These are phyloP conservation scores for Tolypocladium pustulatum DNA, from an alignment of 2,329 filamentous ascomycete genomes.

Conservation along the genomic window DNA sequence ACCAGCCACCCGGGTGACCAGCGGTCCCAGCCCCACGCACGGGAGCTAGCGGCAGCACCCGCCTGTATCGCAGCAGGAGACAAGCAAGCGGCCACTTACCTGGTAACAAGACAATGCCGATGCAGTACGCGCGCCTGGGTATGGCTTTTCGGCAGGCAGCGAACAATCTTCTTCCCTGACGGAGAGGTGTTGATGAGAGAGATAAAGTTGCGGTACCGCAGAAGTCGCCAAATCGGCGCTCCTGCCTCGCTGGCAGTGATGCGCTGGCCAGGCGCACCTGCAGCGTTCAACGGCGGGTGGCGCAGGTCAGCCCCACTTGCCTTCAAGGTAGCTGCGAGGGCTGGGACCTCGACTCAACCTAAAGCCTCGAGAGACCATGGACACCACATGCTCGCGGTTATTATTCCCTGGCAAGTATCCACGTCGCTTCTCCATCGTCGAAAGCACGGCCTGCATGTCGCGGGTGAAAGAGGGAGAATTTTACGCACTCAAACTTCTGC, in stretches of 20 bases:
- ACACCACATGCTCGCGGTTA: no score
- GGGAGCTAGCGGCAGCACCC: not conserved
- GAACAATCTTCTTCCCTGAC: not conserved
- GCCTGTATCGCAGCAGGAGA: not conserved
- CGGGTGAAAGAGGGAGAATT: not conserved
- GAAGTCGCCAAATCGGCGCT: not conserved
- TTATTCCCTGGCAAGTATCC: not conserved
- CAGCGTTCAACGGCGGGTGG: constrained; percentile 2
- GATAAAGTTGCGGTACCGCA: not conserved
- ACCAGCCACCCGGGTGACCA: constrained; percentile 7
- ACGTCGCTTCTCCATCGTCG: not conserved
- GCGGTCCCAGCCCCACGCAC: not conserved
- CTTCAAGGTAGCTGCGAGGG: constrained; percentile 5
- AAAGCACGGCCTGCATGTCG: not conserved
- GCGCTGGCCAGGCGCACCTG: constrained; percentile 3
- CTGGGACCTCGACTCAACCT: not conserved
- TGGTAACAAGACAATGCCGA: not conserved
- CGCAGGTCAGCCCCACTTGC: constrained; percentile 2
- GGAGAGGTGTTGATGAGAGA: not conserved
- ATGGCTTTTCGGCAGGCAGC: not conserved
- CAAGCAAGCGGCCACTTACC: not conserved
- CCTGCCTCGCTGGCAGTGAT: not conserved
- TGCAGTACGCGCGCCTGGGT: not conserved
- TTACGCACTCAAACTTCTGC: not conserved
- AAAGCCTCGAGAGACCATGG: not conserved